A percentile compares a stretch with the other conserved stretches of the same genome.
Conservation (phyloP, 768 basidiomycete genomes). For the Astraeus odoratus region DNA sequence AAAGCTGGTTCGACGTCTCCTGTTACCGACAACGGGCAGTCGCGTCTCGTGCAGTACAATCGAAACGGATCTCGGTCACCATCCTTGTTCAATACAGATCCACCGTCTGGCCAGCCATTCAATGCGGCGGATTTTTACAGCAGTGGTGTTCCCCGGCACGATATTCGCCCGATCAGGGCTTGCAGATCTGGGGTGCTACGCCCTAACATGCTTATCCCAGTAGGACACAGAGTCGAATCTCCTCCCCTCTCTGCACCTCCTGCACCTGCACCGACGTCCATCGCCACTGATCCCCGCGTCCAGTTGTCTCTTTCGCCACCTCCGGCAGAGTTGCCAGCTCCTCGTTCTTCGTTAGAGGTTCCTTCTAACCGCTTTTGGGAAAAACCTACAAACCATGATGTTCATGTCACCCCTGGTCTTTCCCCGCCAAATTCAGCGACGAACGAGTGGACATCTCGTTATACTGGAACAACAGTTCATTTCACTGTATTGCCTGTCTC, state of each 20-base stretch:
- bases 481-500: no score
- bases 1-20: background rate
- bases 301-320: background rate
- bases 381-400: no score
- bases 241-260: background rate
- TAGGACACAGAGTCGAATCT: background rate
- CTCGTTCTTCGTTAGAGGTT: background rate
- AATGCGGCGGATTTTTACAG: constrained; percentile 14
- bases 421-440: no score
- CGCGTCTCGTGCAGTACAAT: background rate
- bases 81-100: constrained; percentile 1
- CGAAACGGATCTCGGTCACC: constrained; percentile 6
- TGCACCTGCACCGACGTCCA: background rate
- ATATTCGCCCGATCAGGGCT: constrained; percentile 2
- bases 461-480: no score
- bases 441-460: no score
- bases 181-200: background rate
- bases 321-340: background rate
- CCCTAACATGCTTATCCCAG: background rate
- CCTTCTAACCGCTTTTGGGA: no score
- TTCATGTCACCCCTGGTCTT: no score
- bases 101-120: constrained; percentile 3
- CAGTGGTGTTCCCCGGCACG: constrained; percentile 5
- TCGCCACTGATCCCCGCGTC: background rate
- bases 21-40: background rate